A percentile compares a stretch with the other conserved stretches of the same genome.
These are phyloP conservation scores for Artemisia tridentata DNA, from an alignment of 129 eudicot species.

Conservation along the genomic window DNA sequence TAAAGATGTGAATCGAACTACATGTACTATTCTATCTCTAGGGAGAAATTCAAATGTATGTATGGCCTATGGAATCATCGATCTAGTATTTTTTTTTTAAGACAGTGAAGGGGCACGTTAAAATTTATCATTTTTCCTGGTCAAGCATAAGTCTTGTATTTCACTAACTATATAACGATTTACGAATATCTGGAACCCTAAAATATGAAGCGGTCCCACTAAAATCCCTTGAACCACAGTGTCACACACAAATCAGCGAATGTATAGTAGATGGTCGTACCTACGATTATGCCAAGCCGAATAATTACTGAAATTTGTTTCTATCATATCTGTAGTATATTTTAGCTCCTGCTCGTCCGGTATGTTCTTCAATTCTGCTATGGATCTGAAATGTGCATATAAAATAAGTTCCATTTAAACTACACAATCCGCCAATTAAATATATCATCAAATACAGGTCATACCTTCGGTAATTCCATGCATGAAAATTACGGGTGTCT, in stretches of 20 bases:
- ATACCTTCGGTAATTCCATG: conserved; percentile 94
- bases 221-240: background rate
- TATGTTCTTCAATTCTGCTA: conserved; percentile 63
- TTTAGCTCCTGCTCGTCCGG: conserved; percentile 74
- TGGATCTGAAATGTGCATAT: conserved; percentile 47
- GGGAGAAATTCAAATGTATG: background rate
- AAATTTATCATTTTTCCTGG: too few relatives aligned
- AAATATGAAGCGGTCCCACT: too few relatives aligned
- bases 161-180: too few relatives aligned
- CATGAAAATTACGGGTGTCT: conserved; percentile 86
- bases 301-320: conserved; percentile 82
- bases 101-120: too few relatives aligned
- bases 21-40: background rate
- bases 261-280: conserved; percentile 34
- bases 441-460: too few relatives aligned
- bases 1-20: background rate
- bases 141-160: too few relatives aligned
- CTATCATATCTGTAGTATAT: conserved; percentile 78
- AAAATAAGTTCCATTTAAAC: conserved; percentile 5
- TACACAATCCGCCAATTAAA: background rate
- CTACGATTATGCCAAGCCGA: conserved; percentile 99
- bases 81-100: too few relatives aligned
- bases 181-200: too few relatives aligned
- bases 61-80: too few relatives aligned
- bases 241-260: background rate